Evolutionary conservation across 2,329 filamentous ascomycete species (phyloP).

Genomic region (Ophiosphaerella herpotricha): DNA sequence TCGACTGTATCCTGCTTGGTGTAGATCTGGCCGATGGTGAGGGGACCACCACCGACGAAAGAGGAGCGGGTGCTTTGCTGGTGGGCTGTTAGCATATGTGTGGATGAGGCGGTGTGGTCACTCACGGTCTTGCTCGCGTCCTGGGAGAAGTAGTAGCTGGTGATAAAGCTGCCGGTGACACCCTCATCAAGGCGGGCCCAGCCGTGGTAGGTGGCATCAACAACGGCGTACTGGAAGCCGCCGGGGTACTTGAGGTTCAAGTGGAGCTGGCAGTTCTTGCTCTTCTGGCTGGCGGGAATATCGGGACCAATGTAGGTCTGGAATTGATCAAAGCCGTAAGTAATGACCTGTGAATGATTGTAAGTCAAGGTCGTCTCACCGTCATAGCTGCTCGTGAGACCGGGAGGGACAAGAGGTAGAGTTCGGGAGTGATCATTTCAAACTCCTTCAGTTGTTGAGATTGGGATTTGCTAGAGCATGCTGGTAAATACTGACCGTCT

Average conservation of each 20-base stretch:
- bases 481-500: slow-evolving; percentile 30
- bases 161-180: slow-evolving; percentile 41
- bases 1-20: slow-evolving; percentile 50
- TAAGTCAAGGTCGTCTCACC: slow-evolving; percentile 8
- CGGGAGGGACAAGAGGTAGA: slow-evolving; percentile 1
- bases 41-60: slow-evolving; percentile 43
- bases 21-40: slow-evolving; percentile 50
- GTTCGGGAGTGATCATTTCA: slow-evolving; percentile 1
- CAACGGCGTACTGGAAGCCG: slow-evolving; percentile 47
- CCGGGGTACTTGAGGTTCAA: slow-evolving; percentile 41
- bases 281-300: slow-evolving; percentile 32
- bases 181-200: slow-evolving; percentile 41
- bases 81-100: neutral
- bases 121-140: slow-evolving; percentile 36
- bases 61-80: slow-evolving; percentile 30
- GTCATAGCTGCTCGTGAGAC: neutral
- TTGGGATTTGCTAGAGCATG: neutral
- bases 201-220: slow-evolving; percentile 44
- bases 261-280: slow-evolving; percentile 46
- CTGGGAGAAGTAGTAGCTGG: slow-evolving; percentile 46
- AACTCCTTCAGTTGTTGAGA: slow-evolving; percentile 1
- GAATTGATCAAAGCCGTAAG: slow-evolving; percentile 41
- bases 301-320: slow-evolving; percentile 42
- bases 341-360: slow-evolving; percentile 30
- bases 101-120: neutral